Conservation (phyloP, 257 asterid species). For the Vinca minor region DNA sequence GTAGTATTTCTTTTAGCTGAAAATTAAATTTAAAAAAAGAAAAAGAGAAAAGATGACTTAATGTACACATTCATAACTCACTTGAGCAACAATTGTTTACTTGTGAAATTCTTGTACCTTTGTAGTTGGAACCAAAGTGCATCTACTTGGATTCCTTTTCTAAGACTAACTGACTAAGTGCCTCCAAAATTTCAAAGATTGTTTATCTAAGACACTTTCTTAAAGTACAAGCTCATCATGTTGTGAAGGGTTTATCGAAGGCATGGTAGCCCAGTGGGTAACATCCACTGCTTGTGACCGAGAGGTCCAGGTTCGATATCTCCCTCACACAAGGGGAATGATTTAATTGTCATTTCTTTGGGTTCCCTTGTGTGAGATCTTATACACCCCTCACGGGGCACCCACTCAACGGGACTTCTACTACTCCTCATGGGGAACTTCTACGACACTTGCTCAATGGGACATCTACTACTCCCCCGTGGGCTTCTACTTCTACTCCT, state of each 20-base stretch:
- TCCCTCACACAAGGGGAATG: too few relatives aligned
- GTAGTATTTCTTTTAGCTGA: conserved; percentile 9
- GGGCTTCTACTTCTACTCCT: too few relatives aligned
- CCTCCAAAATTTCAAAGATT: conserved; percentile 27
- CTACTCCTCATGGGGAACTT: too few relatives aligned
- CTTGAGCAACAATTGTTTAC: conserved; percentile 13
- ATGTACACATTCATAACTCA: conserved; percentile 13
- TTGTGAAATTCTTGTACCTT: conserved; percentile 24
- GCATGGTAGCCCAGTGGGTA: too few relatives aligned
- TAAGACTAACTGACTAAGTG: conserved; percentile 20
- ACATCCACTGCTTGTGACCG: too few relatives aligned
- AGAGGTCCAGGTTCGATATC: too few relatives aligned
- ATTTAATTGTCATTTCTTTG: too few relatives aligned
- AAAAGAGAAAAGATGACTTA: conserved; percentile 19
- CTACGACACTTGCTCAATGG: too few relatives aligned
- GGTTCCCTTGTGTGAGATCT: too few relatives aligned
- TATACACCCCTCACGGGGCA: too few relatives aligned
- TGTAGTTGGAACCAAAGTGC: conserved; percentile 16
- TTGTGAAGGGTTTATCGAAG: conserved; percentile 5
- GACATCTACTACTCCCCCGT: too few relatives aligned
- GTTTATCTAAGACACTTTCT: conserved; percentile 26
- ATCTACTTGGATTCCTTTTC: conserved; percentile 23
- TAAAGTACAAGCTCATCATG: conserved; percentile 23
- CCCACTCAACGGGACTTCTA: too few relatives aligned
- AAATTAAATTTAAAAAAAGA: not conserved